A percentile compares a stretch with the other conserved stretches of the same genome.
Evolutionary conservation across 1,284 basidiomycete genomes (phyloP).

Genomic region (Apiotrichum mycotoxinovorans): DNA sequence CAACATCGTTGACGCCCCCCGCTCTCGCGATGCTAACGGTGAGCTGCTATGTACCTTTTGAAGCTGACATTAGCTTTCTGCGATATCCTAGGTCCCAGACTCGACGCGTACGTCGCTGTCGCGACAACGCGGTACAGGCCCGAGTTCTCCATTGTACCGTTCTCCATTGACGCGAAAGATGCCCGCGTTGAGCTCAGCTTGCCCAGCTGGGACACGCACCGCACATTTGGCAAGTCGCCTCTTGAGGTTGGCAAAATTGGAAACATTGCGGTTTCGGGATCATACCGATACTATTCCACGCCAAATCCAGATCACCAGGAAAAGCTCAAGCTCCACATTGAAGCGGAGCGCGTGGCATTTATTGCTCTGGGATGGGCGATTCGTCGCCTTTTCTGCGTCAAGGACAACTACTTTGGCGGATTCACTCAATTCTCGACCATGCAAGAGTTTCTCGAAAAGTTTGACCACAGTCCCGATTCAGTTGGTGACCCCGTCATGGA

Average conservation of each 20-base stretch:
- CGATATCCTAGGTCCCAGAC: conserved; percentile 59
- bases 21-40: conserved; percentile 76
- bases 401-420: conserved; percentile 86
- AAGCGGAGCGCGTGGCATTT: conserved; percentile 58
- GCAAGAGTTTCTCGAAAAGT: conserved; percentile 73
- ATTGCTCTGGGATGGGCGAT: conserved; percentile 80
- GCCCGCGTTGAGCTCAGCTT: conserved; percentile 61
- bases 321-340: conserved; percentile 61
- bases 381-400: conserved; percentile 76
- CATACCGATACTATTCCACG: conserved; percentile 69
- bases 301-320: conserved; percentile 69
- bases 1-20: conserved; percentile 87
- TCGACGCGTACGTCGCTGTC: conserved; percentile 59
- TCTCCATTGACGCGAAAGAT: conserved; percentile 63
- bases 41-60: not conserved
- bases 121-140: conserved; percentile 70
- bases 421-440: conserved; percentile 88
- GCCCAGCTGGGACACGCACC: conserved; percentile 84
- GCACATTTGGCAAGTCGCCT: conserved; percentile 57
- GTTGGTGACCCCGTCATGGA: conserved; percentile 74
- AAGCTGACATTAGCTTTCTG: conserved; percentile 60
- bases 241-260: conserved; percentile 61
- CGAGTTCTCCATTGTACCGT: conserved; percentile 64
- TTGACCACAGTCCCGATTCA: conserved; percentile 55
- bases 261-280: conserved; percentile 61